These are phyloP conservation scores for Striga asiatica DNA, from an alignment of 257 asterid species.

Conservation along the genomic window DNA sequence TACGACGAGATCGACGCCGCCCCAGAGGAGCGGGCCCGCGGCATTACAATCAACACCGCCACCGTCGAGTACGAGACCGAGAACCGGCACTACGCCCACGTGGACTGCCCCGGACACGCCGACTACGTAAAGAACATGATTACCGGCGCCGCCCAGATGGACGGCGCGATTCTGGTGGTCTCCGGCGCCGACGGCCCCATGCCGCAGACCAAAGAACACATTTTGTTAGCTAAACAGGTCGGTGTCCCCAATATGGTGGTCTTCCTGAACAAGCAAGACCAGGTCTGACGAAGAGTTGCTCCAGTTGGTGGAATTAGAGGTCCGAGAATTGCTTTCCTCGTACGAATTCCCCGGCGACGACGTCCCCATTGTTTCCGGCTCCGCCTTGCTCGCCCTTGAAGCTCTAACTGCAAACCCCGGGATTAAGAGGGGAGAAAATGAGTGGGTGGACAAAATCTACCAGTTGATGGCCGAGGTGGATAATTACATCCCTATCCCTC, in stretches of 20 bases:
- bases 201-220: no score
- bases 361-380: conserved; percentile 74
- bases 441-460: conserved; percentile 85
- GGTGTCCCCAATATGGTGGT: conserved; percentile 87
- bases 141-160: no score
- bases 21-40: conserved; percentile 89
- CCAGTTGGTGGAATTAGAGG: conserved; percentile 87
- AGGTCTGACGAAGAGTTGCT: conserved; percentile 82
- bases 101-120: conserved; percentile 86
- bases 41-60: conserved; percentile 86
- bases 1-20: conserved; percentile 91
- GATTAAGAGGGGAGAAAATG: conserved; percentile 65
- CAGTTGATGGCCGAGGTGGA: conserved; percentile 74
- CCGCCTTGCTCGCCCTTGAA: conserved; percentile 74
- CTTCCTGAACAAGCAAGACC: conserved; percentile 84
- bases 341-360: conserved; percentile 89
- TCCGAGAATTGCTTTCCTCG: conserved; percentile 64
- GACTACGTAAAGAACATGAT: conserved; percentile 89
- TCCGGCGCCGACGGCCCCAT: conserved; percentile 98
- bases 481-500: conserved; percentile 73
- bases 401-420: conserved; percentile 65
- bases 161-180: conserved; percentile 72
- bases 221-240: conserved; percentile 74
- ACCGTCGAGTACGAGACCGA: conserved; percentile 82
- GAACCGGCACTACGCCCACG: conserved; percentile 43